phyloP scores from a whole-genome alignment of 371 early-diverging fungal genomes.

The Actinomortierella ambigua region DNA sequence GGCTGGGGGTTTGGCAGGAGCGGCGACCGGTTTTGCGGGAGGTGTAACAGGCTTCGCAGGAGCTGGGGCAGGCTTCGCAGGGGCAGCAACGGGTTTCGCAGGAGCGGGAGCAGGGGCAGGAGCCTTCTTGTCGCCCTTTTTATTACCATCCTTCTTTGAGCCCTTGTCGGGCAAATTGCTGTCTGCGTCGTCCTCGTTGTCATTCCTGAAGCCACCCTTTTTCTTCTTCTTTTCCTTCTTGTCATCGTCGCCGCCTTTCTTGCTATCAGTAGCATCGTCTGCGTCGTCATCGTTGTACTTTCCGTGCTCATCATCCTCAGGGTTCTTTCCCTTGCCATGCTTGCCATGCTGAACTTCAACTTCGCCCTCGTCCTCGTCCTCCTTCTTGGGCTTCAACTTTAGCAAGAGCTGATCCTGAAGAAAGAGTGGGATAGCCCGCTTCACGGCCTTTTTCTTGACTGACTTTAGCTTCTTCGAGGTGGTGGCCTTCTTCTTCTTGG shows the following conservation, averaged over 20 bases:
- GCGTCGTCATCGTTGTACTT: conserved; percentile 20
- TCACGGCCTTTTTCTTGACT: no score
- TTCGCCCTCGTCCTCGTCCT: neutral
- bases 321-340: conserved; percentile 4
- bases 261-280: neutral
- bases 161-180: conserved; percentile 7
- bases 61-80: conserved; percentile 17
- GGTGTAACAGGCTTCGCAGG: no score
- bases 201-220: neutral
- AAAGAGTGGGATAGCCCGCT: no score
- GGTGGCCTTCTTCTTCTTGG: conserved; percentile 5
- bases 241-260: conserved; percentile 9
- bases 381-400: neutral
- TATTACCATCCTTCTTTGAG: conserved; percentile 1
- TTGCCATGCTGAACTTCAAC: conserved; percentile 2
- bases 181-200: conserved; percentile 6
- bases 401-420: no score
- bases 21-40: no score
- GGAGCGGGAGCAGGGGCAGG: neutral
- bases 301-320: conserved; percentile 34
- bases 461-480: no score
- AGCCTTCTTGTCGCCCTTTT: conserved; percentile 3
- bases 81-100: neutral
- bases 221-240: conserved; percentile 3
- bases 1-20: no score